Conservation (phyloP, 2,329 filamentous ascomycete species). For the Cercospora brassicicola region DNA sequence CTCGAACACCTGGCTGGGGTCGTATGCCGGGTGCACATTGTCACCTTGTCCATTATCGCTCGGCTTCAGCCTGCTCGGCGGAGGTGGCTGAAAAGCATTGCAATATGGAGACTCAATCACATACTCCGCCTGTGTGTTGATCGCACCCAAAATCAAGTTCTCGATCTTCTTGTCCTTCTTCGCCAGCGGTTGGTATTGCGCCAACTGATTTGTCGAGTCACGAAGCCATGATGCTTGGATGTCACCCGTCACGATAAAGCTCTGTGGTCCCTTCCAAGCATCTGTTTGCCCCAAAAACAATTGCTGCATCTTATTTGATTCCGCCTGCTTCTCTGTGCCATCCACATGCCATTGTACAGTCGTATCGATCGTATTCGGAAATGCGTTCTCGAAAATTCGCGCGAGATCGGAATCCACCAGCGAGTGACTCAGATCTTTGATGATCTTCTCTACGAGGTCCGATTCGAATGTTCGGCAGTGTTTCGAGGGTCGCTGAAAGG, state of each 20-base stretch:
- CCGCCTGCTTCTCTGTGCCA: constrained; percentile 48
- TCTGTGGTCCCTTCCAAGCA: constrained; percentile 78
- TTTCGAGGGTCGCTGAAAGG: constrained; percentile 78
- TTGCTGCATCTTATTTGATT: constrained; percentile 39
- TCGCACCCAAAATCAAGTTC: constrained; percentile 82
- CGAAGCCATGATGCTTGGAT: constrained; percentile 92
- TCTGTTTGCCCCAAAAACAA: constrained; percentile 27
- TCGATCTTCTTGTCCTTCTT: constrained; percentile 77
- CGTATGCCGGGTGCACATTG: constrained; percentile 79
- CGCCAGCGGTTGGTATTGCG: constrained; percentile 82
- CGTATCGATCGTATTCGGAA: constrained; percentile 79
- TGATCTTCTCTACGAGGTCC: constrained; percentile 81
- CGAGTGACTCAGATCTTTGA: constrained; percentile 73
- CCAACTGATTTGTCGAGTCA: constrained; percentile 89
- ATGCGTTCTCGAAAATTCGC: constrained; percentile 82
- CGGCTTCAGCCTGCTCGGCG: constrained; percentile 71
- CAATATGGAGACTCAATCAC: constrained; percentile 95
- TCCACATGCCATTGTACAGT: constrained; percentile 85
- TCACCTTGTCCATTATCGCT: constrained; percentile 81
- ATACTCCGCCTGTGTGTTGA: constrained; percentile 94
- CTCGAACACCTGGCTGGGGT: constrained; percentile 84
- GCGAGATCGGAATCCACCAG: constrained; percentile 86
- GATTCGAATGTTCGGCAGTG: constrained; percentile 89
- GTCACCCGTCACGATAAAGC: constrained; percentile 82
- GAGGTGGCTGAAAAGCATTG: constrained; percentile 95